Evolutionary conservation across 1,284 basidiomycete species (phyloP).

Genomic region (Neonothopanus nambi): DNA sequence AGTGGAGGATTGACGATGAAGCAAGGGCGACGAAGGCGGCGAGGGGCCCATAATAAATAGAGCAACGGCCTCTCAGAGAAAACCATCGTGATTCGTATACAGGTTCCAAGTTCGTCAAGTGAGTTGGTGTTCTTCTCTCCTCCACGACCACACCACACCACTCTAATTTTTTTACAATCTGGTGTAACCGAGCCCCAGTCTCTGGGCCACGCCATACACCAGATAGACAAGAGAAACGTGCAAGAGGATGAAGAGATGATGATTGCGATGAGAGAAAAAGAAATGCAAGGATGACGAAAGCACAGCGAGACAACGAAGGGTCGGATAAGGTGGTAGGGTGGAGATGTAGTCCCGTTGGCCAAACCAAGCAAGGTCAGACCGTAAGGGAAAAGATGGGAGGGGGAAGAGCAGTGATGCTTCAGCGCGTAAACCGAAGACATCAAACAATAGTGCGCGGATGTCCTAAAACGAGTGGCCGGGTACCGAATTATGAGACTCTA

Average conservation of each 20-base stretch:
- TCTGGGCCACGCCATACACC: constrained; percentile 10
- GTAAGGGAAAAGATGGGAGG: neutral
- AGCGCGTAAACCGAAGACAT: neutral
- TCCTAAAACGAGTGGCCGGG: constrained; percentile 14
- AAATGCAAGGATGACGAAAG: constrained; percentile 9
- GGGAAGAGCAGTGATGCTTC: neutral
- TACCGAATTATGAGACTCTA: constrained; percentile 7
- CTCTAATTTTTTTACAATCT: constrained; percentile 14
- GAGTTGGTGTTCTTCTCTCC: constrained; percentile 5
- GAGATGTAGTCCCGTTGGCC: neutral
- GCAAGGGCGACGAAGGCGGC: neutral
- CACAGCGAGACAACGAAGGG: constrained; percentile 13
- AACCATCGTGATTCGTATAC: constrained; percentile 11
- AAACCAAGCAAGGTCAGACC: neutral
- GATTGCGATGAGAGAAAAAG: constrained; percentile 3
- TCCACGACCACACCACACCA: constrained; percentile 1
- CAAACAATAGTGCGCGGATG: constrained; percentile 12
- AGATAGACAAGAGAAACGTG: constrained; percentile 14
- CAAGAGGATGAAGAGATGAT: constrained; percentile 6
- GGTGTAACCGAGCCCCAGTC: constrained; percentile 7
- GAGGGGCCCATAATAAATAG: constrained; percentile 5
- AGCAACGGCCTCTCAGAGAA: constrained; percentile 4
- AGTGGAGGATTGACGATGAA: neutral
- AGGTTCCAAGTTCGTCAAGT: constrained; percentile 10
- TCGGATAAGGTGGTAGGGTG: neutral